Evolutionary conservation across 2,329 filamentous ascomycete genomes (phyloP), one percentile per base, ranked within the genome.

Genomic region (Neurospora crassa): DNA sequence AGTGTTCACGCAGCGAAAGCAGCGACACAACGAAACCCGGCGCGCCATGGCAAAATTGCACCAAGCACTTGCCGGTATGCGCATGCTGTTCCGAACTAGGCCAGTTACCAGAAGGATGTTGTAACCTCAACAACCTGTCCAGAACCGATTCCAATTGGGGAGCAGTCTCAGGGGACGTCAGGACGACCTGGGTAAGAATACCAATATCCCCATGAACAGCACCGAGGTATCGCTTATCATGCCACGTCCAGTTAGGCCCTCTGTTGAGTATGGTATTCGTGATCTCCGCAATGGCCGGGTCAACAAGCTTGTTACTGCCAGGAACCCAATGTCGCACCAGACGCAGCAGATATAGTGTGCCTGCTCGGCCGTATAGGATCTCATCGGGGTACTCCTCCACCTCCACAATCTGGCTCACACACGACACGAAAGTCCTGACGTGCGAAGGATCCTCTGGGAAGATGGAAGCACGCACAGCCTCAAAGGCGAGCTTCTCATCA

Each of bases 161-260:
- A 1, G 89, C 88, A 73, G 86, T 83, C 5, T 81, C 79, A 0
- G 88, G 85, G 70, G 85, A 84, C 2, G 88, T 88, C 29, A 87
- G 81, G 1, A 91, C 84, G 16, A 92, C 81, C 78, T 93, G 91
- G n/a, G 87, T 89, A 71, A 93, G 84, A 78, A 91, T 92, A 5
- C 91, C 89, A 37, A 92, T 87, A 14, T 87, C 85, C 8, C 91
- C 91, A 76, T 93, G 90, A 0, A 86, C 87, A 5, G 90, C 88
- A 1, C 91, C 91, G 43, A 91, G 82, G 76, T 91, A 91, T 20
- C 81, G 77, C 74, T 87, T 88, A 16, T 85, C 86, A 72, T 88
- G 86, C 87, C 88, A 92, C 73, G 84, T 85, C 91, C 90, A 92
- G 0, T 80, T 79, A 47, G 79, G 78, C 5, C 78, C 80, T n/a